Conservation (phyloP, 768 basidiomycete genomes). For the Suillus paluster region DNA sequence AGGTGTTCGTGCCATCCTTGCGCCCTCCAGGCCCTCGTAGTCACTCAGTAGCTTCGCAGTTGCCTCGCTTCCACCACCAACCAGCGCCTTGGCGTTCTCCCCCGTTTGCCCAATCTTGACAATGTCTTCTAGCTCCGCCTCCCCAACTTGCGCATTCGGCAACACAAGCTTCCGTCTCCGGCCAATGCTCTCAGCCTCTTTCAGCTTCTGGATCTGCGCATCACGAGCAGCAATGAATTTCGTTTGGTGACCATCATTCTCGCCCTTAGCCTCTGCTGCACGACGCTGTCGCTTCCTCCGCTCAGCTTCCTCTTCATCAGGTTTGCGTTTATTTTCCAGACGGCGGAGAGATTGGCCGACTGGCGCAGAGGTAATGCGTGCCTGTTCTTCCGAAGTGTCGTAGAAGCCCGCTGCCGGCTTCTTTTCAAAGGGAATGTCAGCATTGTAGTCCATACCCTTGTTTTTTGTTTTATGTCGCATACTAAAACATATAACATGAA, state of each 20-base stretch:
- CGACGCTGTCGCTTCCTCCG: slow-evolving; percentile 87
- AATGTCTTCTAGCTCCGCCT: slow-evolving; percentile 94
- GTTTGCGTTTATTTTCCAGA: slow-evolving; percentile 95
- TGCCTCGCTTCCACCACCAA: slow-evolving; percentile 81
- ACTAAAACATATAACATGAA: slow-evolving; percentile 41
- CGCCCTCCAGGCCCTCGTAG: slow-evolving; percentile 88
- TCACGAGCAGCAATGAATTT: slow-evolving; percentile 98
- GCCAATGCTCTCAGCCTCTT: slow-evolving; percentile 96
- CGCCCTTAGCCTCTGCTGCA: slow-evolving; percentile 62
- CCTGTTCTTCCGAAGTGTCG: slow-evolving; percentile 93
- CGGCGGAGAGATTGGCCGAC: slow-evolving; percentile 90
- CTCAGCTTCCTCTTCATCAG: slow-evolving; percentile 93
- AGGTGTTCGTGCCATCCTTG: slow-evolving; percentile 92
- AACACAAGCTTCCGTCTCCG: slow-evolving; percentile 82
- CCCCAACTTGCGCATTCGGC: slow-evolving; percentile 91
- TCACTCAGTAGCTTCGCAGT: slow-evolving; percentile 88
- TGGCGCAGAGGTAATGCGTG: slow-evolving; percentile 83
- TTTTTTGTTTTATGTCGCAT: slow-evolving; percentile 95
- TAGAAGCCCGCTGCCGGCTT: slow-evolving; percentile 95
- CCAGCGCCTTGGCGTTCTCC: slow-evolving; percentile 86
- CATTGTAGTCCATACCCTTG: slow-evolving; percentile 99
- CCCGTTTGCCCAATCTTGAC: slow-evolving; percentile 97
- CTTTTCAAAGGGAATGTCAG: slow-evolving; percentile 99
- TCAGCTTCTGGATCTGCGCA: slow-evolving; percentile 96
- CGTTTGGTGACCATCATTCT: slow-evolving; percentile 69